A percentile compares a stretch with the other conserved stretches of the same genome.
phyloP scores from a whole-genome alignment of 2,329 filamentous ascomycete species.

The Pleomassaria siparia region DNA sequence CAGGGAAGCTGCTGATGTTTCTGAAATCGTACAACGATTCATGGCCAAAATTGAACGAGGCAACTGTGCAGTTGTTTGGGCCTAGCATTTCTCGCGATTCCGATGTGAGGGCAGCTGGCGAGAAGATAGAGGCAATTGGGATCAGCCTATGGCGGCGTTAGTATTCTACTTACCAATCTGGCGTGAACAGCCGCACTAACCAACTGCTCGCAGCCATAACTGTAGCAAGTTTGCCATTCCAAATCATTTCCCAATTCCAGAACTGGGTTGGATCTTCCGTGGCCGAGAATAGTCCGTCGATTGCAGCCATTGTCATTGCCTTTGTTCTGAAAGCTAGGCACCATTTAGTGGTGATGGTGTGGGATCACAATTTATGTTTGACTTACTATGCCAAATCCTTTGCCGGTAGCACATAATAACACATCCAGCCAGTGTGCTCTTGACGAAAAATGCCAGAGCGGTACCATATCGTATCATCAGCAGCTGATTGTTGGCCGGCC shows the following conservation, averaged over 20 bases:
- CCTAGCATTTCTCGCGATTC: constrained; percentile 22
- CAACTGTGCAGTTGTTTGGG: constrained; percentile 20
- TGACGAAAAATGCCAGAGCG: constrained; percentile 42
- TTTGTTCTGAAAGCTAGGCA: constrained; percentile 37
- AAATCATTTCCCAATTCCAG: constrained; percentile 39
- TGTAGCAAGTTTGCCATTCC: constrained; percentile 39
- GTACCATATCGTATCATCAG: constrained; percentile 40
- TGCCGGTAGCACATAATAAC: constrained; percentile 41
- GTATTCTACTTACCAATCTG: no score
- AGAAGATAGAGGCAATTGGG: constrained; percentile 41
- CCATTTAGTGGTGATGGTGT: no score
- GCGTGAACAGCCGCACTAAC: constrained; percentile 17
- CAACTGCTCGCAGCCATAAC: constrained; percentile 39
- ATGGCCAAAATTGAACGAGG: constrained; percentile 35
- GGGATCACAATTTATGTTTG: no score
- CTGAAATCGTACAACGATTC: constrained; percentile 37
- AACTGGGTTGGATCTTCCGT: constrained; percentile 40
- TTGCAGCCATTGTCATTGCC: constrained; percentile 41
- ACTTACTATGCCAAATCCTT: constrained; percentile 43
- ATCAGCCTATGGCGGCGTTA: constrained; percentile 29
- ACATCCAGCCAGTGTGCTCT: constrained; percentile 37
- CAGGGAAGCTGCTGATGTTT: constrained; percentile 18
- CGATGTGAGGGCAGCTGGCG: constrained; percentile 39
- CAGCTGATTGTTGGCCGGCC: constrained; percentile 33
- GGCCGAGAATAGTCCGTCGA: constrained; percentile 41